Conservation (phyloP, 2,329 filamentous ascomycete genomes). For the Exophiala sp. region DNA sequence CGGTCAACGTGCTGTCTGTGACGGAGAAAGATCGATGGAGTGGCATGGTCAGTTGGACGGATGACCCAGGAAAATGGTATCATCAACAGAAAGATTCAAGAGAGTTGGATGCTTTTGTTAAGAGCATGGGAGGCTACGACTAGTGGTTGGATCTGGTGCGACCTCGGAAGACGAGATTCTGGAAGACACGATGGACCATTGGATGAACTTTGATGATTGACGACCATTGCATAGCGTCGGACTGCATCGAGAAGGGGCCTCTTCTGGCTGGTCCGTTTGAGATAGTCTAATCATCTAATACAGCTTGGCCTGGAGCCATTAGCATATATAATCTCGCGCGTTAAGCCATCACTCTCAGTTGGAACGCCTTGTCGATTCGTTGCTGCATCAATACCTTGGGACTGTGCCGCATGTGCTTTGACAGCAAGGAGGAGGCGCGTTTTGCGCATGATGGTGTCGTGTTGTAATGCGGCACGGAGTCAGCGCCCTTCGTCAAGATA, state of each 20-base stretch:
- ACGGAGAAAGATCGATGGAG: constrained; percentile 67
- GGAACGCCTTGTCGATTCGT: too few species aligned
- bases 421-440: too few species aligned
- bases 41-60: constrained; percentile 82
- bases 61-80: constrained; percentile 78
- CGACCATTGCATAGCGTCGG: constrained; percentile 9
- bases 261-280: too few species aligned
- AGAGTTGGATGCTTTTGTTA: constrained; percentile 49
- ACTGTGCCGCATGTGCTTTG: too few species aligned
- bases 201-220: not conserved
- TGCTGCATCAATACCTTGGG: not conserved
- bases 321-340: too few species aligned
- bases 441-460: too few species aligned
- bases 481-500: too few species aligned
- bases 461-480: too few species aligned
- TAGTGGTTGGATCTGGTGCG: constrained; percentile 4
- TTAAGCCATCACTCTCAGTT: too few species aligned
- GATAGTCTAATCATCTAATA: too few species aligned
- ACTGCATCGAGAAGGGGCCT: too few species aligned
- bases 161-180: not conserved
- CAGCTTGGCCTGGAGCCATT: too few species aligned
- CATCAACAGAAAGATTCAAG: constrained; percentile 74
- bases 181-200: not conserved
- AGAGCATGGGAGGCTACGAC: constrained; percentile 30
- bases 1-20: constrained; percentile 75